Conservation (phyloP, 257 asterid species). For the Ehretia macrophylla region DNA sequence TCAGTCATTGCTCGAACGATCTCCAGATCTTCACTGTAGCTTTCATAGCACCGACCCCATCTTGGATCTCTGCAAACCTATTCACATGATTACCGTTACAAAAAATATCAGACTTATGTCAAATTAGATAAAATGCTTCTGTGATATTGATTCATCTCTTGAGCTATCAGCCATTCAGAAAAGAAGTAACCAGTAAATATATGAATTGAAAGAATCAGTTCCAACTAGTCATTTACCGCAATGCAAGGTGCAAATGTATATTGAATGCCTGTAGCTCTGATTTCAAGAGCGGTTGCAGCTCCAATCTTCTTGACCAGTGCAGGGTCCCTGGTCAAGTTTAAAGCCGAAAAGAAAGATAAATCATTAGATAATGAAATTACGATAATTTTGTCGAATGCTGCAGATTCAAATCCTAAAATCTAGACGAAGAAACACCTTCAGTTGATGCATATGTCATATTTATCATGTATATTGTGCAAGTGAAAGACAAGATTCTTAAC, state of each 20-base stretch:
- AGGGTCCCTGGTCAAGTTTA: conserved; percentile 46
- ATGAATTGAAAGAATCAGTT: not conserved
- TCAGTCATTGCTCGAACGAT: conserved; percentile 71
- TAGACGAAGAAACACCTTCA: too few relatives aligned
- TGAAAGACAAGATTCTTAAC: too few relatives aligned
- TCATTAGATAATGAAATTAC: too few relatives aligned
- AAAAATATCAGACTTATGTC: not conserved
- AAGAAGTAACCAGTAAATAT: not conserved
- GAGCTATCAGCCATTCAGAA: not conserved
- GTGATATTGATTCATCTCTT: too few relatives aligned
- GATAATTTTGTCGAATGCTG: too few relatives aligned
- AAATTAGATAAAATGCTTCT: too few relatives aligned
- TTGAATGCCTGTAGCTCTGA: conserved; percentile 63
- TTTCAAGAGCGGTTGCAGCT: conserved; percentile 75
- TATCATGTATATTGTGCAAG: too few relatives aligned
- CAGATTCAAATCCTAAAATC: too few relatives aligned
- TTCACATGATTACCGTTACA: not conserved
- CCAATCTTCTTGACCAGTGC: conserved; percentile 52
- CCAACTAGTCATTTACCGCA: conserved; percentile 38
- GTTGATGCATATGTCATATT: too few relatives aligned
- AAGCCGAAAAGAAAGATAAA: too few relatives aligned
- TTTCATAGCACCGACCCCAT: conserved; percentile 87
- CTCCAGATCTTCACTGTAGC: conserved; percentile 65
- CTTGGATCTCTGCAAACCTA: conserved; percentile 88
- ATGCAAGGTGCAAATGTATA: conserved; percentile 67